Evolutionary conservation across 2,329 filamentous ascomycete genomes (phyloP), one percentile per base, ranked within the genome.

Genomic region (Metarhizium anisopliae): DNA sequence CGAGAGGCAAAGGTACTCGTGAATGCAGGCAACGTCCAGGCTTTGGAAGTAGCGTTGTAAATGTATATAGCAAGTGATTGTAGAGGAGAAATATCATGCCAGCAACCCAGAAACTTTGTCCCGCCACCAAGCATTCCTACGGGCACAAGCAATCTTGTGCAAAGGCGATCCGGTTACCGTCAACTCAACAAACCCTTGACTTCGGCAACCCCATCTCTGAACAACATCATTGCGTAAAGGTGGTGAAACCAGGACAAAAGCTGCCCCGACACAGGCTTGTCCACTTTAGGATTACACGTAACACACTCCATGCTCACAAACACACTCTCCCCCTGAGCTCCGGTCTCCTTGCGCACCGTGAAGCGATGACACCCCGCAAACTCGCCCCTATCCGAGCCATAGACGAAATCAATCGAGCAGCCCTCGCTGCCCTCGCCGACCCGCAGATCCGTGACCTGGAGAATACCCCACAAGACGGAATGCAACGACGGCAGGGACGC

Each of bases 321-420:
- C 35, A 36, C 35, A 4, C 35, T 13, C 35, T 11, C 25, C 25
- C 25, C 25, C 25, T 25, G 25, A 1, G 25, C 25, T 25, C 25
- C 25, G 4, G 25, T 4, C 25, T 25, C 25, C 25, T 25, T 25
- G 25, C 25, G 35, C 35, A 36, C 35, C 35, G 7, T 36, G 35
- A 66, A 2, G 66, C 25, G 60, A 51, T 70, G 68, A 2, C 63
- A 63, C 0, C 68, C 68, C 0, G 62, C 25, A 25, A 70, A 70
- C 0, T 14, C 25, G 0, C 52, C 50, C 50, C 58, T 43, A 20
- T 67, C 62, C 14, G 59, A 64, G 1, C 68, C 67, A 18, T 66
- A 70, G 25, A 60, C 59, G 49, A 68, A 62, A 56, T 70, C 68
- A 8, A 68, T 49, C 35, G 61, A 61, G 36, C 67, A 69, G 20